Conservation (phyloP, 192 early-diverging fungal species). For the Tieghemiomyces parasiticus region DNA sequence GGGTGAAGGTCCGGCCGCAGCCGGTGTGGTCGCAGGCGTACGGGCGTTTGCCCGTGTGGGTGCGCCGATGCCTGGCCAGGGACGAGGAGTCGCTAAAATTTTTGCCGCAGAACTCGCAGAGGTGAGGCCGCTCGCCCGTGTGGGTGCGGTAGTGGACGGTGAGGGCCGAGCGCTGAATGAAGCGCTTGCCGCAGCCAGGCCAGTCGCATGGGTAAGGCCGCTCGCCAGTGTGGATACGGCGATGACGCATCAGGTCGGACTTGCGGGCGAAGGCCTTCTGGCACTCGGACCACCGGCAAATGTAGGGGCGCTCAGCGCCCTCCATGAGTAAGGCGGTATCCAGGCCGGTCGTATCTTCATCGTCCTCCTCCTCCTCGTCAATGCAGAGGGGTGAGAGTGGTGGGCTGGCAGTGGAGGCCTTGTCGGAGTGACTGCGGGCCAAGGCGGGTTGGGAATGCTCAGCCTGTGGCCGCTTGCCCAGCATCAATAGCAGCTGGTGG, state of each 20-base stretch:
- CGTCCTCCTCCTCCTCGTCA: no score
- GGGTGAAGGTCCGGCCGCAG: conserved; percentile 51
- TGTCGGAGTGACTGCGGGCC: no score
- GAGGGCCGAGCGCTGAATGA: conserved; percentile 73
- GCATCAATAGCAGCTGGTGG: no score
- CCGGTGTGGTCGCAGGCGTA: conserved; percentile 41
- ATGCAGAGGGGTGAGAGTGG: no score
- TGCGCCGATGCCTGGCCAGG: conserved; percentile 59
- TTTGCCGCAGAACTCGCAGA: conserved; percentile 59
- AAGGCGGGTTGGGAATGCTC: no score
- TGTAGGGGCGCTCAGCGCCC: conserved; percentile 21
- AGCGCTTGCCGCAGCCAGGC: conserved; percentile 57
- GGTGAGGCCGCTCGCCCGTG: conserved; percentile 59
- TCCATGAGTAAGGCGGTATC: no score
- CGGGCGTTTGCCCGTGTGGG: conserved; percentile 63
- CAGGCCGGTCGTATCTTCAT: no score
- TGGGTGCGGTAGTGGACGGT: conserved; percentile 68
- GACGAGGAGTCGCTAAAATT: conserved; percentile 67
- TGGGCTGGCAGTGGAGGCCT: no score
- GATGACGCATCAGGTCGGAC: conserved; percentile 63
- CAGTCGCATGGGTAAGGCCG: conserved; percentile 52
- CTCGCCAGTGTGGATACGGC: conserved; percentile 66
- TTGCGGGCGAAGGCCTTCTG: conserved; percentile 49
- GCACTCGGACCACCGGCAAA: conserved; percentile 42
- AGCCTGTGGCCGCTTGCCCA: no score